These are phyloP conservation scores for Streptanthus diversifolius DNA, from an alignment of 345 rosid genomes.

Conservation along the genomic window DNA sequence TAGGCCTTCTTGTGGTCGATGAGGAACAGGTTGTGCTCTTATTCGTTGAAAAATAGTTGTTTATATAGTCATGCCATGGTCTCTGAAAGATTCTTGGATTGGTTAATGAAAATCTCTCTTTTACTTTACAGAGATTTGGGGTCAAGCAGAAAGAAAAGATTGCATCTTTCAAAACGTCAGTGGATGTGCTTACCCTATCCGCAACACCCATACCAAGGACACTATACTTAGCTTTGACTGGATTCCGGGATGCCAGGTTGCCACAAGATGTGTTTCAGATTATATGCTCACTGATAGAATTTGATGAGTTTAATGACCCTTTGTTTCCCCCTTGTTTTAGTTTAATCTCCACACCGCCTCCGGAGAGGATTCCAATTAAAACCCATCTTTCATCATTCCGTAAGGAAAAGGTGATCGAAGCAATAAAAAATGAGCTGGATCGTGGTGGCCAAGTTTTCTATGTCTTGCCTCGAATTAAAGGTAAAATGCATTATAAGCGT, in stretches of 20 bases:
- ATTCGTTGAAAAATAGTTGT: conserved; percentile 10
- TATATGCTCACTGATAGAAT: background rate
- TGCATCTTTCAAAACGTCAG: conserved; percentile 90
- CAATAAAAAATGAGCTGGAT: conserved; percentile 74
- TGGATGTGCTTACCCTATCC: conserved; percentile 92
- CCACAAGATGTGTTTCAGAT: conserved; percentile 5
- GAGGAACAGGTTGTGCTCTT: conserved; percentile 83
- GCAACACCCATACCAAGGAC: conserved; percentile 99
- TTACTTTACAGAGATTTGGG: conserved; percentile 74
- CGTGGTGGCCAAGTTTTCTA: conserved; percentile 94
- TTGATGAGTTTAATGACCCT: conserved; percentile 19
- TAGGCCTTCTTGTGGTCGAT: conserved; percentile 96
- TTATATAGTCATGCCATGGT: background rate
- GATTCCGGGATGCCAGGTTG: conserved; percentile 99
- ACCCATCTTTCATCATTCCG: conserved; percentile 69
- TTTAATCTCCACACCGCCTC: conserved; percentile 93
- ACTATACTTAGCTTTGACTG: conserved; percentile 88
- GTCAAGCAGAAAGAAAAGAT: conserved; percentile 98
- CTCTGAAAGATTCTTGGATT: conserved; percentile 29
- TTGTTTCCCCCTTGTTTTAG: conserved; percentile 41
- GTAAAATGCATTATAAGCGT: conserved; percentile 35
- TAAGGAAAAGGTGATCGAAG: conserved; percentile 60
- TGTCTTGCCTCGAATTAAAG: conserved; percentile 94
- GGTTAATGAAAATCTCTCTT: conserved; percentile 21
- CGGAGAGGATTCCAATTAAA: conserved; percentile 95